Percentiles rank a stretch among this genome's conserved stretches.
Evolutionary conservation across 768 basidiomycete genomes (phyloP).

Genomic region (Lactifluus pinguis): DNA sequence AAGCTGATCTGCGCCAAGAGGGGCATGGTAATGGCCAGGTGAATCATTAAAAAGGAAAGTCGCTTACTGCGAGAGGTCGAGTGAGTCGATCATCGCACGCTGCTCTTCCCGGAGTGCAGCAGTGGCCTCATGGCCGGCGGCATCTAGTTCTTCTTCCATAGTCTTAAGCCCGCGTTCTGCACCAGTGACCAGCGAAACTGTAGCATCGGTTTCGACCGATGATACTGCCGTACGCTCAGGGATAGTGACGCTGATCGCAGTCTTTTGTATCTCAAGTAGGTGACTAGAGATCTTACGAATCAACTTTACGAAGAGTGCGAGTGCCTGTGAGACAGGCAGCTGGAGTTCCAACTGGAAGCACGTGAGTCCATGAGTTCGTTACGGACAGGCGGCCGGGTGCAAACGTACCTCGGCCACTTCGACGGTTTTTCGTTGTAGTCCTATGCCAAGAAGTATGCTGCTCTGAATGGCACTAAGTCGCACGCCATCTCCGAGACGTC

Average conservation of each 20-base stretch:
- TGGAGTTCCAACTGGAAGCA: slow-evolving; percentile 58
- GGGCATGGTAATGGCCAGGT: neutral
- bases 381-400: neutral
- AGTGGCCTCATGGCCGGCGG: slow-evolving; percentile 65
- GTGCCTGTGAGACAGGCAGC: slow-evolving; percentile 74
- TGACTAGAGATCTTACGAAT: slow-evolving; percentile 75
- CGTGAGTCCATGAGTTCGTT: neutral
- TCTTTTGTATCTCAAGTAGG: slow-evolving; percentile 71
- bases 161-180: slow-evolving; percentile 25
- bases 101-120: slow-evolving; percentile 55
- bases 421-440: slow-evolving; percentile 79
- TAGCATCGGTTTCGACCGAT: neutral
- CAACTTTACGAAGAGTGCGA: slow-evolving; percentile 88
- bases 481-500: slow-evolving; percentile 53
- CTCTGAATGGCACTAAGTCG: slow-evolving; percentile 82
- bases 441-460: slow-evolving; percentile 82
- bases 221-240: slow-evolving; percentile 27
- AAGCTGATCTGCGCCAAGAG: slow-evolving; percentile 7
- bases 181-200: neutral
- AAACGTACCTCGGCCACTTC: slow-evolving; percentile 76
- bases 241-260: slow-evolving; percentile 58
- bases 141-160: slow-evolving; percentile 30
- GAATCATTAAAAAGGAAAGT: neutral
- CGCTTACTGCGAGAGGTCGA: slow-evolving; percentile 83
- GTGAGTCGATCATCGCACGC: slow-evolving; percentile 75